phyloP scores from a whole-genome alignment of 2,329 filamentous ascomycete genomes.

The Aspergillus clavatus region DNA sequence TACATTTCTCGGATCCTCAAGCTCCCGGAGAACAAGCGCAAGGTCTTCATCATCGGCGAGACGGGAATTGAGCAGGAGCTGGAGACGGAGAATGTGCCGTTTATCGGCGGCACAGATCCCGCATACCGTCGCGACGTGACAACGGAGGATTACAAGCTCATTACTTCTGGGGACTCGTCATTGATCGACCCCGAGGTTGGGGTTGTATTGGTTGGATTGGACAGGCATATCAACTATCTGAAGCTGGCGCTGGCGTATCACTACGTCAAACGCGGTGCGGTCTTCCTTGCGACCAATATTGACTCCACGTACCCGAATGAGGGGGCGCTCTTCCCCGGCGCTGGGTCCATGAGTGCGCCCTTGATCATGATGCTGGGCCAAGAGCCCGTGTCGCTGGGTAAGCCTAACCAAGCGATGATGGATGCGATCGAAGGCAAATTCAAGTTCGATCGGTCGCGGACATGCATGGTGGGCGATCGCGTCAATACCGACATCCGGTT shows the following conservation, averaged over 20 bases:
- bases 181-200: slow-evolving; percentile 82
- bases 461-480: slow-evolving; percentile 95
- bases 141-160: slow-evolving; percentile 70
- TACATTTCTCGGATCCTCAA: slow-evolving; percentile 92
- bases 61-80: slow-evolving; percentile 87
- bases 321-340: slow-evolving; percentile 82
- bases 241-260: slow-evolving; percentile 82
- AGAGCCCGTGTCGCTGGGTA: slow-evolving; percentile 75
- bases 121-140: slow-evolving; percentile 70
- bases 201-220: slow-evolving; percentile 81
- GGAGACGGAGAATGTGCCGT: slow-evolving; percentile 68
- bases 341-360: slow-evolving; percentile 75
- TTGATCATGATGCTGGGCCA: slow-evolving; percentile 66
- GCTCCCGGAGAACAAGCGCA: slow-evolving; percentile 72
- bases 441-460: slow-evolving; percentile 71
- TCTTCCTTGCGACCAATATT: slow-evolving; percentile 88
- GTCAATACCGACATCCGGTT: slow-evolving; percentile 96
- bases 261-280: slow-evolving; percentile 73
- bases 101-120: slow-evolving; percentile 82
- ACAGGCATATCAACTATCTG: slow-evolving; percentile 93
- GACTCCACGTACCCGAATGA: slow-evolving; percentile 84
- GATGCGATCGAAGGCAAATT: slow-evolving; percentile 97
- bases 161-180: slow-evolving; percentile 66
- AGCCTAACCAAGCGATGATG: slow-evolving; percentile 99
- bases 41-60: slow-evolving; percentile 92